Evolutionary conservation across 176 grass and related monocot species (phyloP), one percentile per base, ranked within the genome.

Genomic region (Olyra latifolia): DNA sequence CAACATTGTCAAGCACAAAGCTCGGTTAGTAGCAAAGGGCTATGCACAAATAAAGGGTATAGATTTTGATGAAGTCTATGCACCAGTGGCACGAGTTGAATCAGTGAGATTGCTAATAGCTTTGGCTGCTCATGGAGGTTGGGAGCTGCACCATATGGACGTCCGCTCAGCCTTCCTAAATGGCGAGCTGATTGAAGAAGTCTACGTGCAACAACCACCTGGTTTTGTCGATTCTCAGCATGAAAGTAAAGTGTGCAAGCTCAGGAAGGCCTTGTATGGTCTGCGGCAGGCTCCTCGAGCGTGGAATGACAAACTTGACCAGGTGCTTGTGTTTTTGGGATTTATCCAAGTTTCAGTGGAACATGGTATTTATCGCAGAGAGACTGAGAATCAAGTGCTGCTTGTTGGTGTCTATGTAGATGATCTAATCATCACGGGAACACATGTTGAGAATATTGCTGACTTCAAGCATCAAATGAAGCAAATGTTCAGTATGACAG

Each of bases 311-410:
- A 8, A n/a, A 4, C n/a, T 55, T 22, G 20, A n/a, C 20, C 8
- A 8, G 8, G 1, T 4, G 4, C 32, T 35, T 35, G 32, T 2
- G 32, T 35, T 35, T 2, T 19, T n/a, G 2, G 7, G 7, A 4
- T 23, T 23, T 2, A 24, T 3, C 0, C 14, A 17, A 0, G 0
- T 2, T n/a, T 7, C 52, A 54, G 0, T 54, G 19, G 52, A 54
- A 2, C 52, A 54, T n/a, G 19, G 7, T 8, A 10, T 60, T 23
- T 60, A 60, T 0, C 12, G 5, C 0, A 24, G 13, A 8, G 23
- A 12, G 14, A 6, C 0, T 1, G 57, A 13, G 0, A 13, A 11
- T 0, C 5, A 10, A 2, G 0, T 5, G 0, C 0, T 60, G 1
- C 0, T 60, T 1, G 24, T 60, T 4, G 57, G 57, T 0, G 24